Base-by-base conservation (phyloP, 2,329 filamentous ascomycete species). In the Harringtonia lauricola region DNA sequence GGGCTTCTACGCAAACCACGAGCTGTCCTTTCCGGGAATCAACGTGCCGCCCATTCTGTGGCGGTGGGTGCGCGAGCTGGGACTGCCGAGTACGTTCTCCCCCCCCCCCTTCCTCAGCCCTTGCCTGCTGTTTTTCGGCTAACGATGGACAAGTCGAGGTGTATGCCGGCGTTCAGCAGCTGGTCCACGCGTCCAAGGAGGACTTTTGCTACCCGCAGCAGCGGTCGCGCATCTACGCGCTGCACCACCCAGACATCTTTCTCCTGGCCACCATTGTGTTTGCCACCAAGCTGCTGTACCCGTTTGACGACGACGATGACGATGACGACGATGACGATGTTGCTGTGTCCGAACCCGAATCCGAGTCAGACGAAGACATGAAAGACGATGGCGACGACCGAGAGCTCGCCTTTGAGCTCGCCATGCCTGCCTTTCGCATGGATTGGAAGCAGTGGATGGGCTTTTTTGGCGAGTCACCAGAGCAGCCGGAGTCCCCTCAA, bases 231-330 rank as follows among this genome's bases (percentile, higher is more conserved):
- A 62, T 68, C 47, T 62, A 68, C 22, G 62, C 73, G 9, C 62
- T 80, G 15, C 68, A 78, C 41, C 73, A 83, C 49, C 87, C 92
- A 0, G 92, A 96, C 55, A 67, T 85, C 7, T 74, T 84, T 36
- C 64, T 95, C 1, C 68, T 87, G 44, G 71, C 80, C 4, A 65
- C 86, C 4, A 60, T 95, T 4, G 66, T 95, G 3, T 70, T 94
- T 14, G 78, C 83, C 4, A 79, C 83, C 4, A 95, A 95, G 54
- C 60, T 95, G 3, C 68, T 83, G 18, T 88, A 86, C 53, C 86
- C 90, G 0, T 77, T 95, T 36, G 78, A 86, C 54, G 60, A 56
- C 31, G 68, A 66, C 17, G 51, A 64, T 14, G 12, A 28, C 6
- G 43, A 63, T 65, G 24, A 7, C 10, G 81, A 86, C 46, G 34